Base-by-base conservation (phyloP, 345 rosid genomes). In the Murraya koenigii region DNA sequence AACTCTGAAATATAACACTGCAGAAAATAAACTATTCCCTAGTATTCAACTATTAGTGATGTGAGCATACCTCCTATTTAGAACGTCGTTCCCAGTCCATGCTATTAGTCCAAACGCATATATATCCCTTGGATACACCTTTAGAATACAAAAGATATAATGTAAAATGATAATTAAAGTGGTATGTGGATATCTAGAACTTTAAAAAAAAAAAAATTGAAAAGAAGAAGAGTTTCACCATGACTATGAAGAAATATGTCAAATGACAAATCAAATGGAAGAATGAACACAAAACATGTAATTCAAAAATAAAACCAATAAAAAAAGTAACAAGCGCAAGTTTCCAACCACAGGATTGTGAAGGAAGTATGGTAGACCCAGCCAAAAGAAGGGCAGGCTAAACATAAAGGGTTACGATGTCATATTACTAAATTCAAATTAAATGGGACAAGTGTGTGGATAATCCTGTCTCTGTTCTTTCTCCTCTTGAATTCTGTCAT, bases 1-100 rank as follows among this genome's bases (percentile, higher is more conserved):
- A 20, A 38, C 22, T 8, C 19, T 4, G 44, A 72, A 74, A 67
- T 7, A 28, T 33, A 56, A 59, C 32, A 19, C 10, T 11, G 6
- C 33, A 32, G 26, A 19, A 15, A 20, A 67, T 58, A 41, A 36
- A 36, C 49, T 20, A 38, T 59, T 60, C 19, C 47, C 39, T 68
- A 10, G 13, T 10, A 71, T 58, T 35, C 22, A 33, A 28, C 32
- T 58, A 65, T 20, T 28, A 52, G 54, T 5, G 36, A 54, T 5
- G 11, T 11, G n/a, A 68, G 8, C 77, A 39, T 87, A 90, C 99
- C 98, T 89, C 80, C 99, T 85, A 84, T 96, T 96, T 70, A 96
- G 77, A 54, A 93, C 97, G 39, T 94, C 98, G 86, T 93, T 91
- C 55, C 99, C 99, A 14, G 98, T 96, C 99, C 99, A 94, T 8